Conservation (phyloP, 2,329 filamentous ascomycete species). For the Bipolaris zeicola region DNA sequence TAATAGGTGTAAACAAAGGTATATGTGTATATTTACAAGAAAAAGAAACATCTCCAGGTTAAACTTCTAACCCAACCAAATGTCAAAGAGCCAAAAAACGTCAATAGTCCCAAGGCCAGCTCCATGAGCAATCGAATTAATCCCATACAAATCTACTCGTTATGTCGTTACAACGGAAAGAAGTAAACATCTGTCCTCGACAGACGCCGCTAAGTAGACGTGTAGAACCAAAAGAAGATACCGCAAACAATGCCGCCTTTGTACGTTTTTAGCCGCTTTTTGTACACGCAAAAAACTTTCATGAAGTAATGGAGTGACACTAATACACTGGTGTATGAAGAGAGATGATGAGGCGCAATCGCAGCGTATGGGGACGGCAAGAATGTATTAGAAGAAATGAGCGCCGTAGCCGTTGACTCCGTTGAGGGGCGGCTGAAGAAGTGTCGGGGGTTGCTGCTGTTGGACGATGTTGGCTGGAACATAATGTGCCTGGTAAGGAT, state of each 20-base stretch:
- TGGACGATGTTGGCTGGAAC: slow-evolving; percentile 68
- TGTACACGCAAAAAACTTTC: not conserved
- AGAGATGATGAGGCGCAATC: not conserved
- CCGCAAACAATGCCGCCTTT: not conserved
- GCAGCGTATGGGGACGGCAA: not conserved
- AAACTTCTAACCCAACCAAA: not conserved
- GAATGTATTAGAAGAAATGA: slow-evolving; percentile 24
- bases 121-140: not conserved
- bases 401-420: slow-evolving; percentile 29
- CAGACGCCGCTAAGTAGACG: not conserved
- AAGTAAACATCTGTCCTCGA: not conserved
- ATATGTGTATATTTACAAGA: not conserved
- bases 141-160: slow-evolving; percentile 10
- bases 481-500: slow-evolving; percentile 82
- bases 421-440: slow-evolving; percentile 28
- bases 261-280: not conserved
- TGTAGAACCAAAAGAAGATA: not conserved
- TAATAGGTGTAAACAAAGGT: not conserved
- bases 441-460: slow-evolving; percentile 29
- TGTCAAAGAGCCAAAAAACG: not conserved
- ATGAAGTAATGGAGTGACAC: not conserved
- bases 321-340: slow-evolving; percentile 5
- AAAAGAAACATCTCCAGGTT: not conserved
- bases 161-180: slow-evolving; percentile 10
- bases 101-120: not conserved